Base-by-base conservation (phyloP, 176 grass and related monocot genomes). In the Tillandsia leiboldiana region DNA sequence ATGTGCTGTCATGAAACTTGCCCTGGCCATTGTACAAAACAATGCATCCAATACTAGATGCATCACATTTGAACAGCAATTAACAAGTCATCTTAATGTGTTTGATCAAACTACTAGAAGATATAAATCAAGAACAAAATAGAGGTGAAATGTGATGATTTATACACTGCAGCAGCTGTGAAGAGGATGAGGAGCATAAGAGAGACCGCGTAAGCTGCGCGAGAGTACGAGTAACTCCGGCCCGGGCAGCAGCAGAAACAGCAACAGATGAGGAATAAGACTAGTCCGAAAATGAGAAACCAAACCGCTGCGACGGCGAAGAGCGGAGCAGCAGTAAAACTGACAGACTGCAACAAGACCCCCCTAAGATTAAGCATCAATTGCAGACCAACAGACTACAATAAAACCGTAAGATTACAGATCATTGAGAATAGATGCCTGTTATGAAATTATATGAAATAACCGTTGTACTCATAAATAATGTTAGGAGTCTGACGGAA, bases 1-100 rank as follows among this genome's bases (percentile, higher is more conserved):
- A 53, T 63, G 82, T 87, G 72, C 71, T 92, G 3, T 66, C n/a
- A 69, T 86, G 26, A 51, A 97, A 81, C 59, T 67, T 92, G 1
- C 70, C 49, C 79, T 97, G 86, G 12, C 89, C 89, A 65, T 77
- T 63, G 80, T 90, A 92, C 70, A 97, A 57, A 53, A 87, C 57
- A 52, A 69, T 42, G 56, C 93, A 97, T 68, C 84, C 93, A 63
- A 87, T 8, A 26, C 91, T 91, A 66, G n/a, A 75, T 53, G 17
- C 28, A 76, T 42, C 24, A 54, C 13, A 33, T 63, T 24, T 51
- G 20, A 26, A 66, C 49, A 29, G 2, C 22, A 33, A 51, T 56
- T 13, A n/a, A 67, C 8, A 49, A 26, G 26, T 52, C 28, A 20
- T 42, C 33, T 42, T 33, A 6, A 33, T 33, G 2, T 33, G 29